Base-by-base conservation (phyloP, 768 basidiomycete genomes). In the Agrocybe pediades region DNA sequence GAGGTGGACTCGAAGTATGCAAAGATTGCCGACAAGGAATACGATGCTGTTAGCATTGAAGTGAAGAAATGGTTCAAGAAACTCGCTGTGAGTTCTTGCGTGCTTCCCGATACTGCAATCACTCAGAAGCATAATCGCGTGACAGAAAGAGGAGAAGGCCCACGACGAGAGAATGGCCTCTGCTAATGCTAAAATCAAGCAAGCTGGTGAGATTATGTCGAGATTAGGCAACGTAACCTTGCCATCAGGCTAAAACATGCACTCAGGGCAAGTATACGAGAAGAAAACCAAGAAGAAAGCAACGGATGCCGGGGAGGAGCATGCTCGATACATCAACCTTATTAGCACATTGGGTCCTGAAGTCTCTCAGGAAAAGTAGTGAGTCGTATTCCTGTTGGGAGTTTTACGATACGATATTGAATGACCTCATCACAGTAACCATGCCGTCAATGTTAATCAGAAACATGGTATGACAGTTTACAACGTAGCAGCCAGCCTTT, bases 21-120 rank as follows among this genome's bases (percentile, higher is more conserved):
- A 39, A 92, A 87, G 71, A 65, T 87, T 55, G 80, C 80, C 11
- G 87, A 89, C 60, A 90, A 83, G 70, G 90, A 92, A 58, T 89
- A 84, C 54, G 83, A 85, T 56, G 62, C 52, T 19, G 72, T 90
- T 46, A 84, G 82, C 57, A 68, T 73, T 25, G 90, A 91, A 57
- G 83, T 90, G 39, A 87, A 85, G 75, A 92, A 88, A 62, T 92
- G 90, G 89, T 86, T 92, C 76, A 91, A 88, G 81, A 90, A 86
- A 68, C 78, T 92, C 29, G 79, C 84, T 45, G 90, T 92, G 62
- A 60, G 87, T 71, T 9, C 25, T 46, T 23, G 36, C 53, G n/a
- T 29, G 20, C 23, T 27, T 51, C 48, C 51, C 26, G 19, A 8
- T 46, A 19, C 41, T 17, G n/a, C 20, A 24, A 40, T 24, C 0